Base-by-base conservation (phyloP, 805 yeast genomes). In the Candida parachauliodes region DNA sequence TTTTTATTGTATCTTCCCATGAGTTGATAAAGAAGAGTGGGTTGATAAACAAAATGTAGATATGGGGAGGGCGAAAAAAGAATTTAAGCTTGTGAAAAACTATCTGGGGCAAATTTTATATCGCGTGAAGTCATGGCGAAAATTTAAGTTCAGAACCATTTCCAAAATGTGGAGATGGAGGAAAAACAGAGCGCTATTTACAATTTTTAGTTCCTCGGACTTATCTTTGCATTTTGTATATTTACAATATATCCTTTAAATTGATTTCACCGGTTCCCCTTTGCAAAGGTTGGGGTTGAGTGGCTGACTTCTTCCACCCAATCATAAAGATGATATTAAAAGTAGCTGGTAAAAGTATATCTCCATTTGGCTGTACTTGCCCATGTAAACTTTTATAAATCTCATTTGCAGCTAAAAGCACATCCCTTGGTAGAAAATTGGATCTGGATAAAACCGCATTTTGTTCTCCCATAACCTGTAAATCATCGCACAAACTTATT, bases 381-480 rank as follows among this genome's bases (percentile, higher is more conserved):
- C 88, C 88, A 54, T 87, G 91, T 55, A 87, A 63, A 5, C 76
- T 65, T 45, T 69, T 70, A 56, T 87, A 87, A 24, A 87, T 83
- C 18, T 85, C 82, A 42, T 82, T 82, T 0, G 91, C 81, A 0
- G 93, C 87, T n/a, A 80, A 58, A 16, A 86, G 58, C 12, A 83
- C 69, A 51, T 84, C 93, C 43, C 80, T 68, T 3, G 70, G 69
- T 32, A 68, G 45, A 34, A 49, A 47, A 18, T 52, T 52, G 3
- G 70, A 47, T 34, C 73, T 49, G 5, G 81, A 69, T 22, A 86
- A 53, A 18, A 78, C 75, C 2, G 93, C 80, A 53, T 85, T 87
- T 41, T 80, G 80, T 57, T 87, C 95, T 3, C 95, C 95, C 95
- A 86, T 86, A 16, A 75, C 61, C 52, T 83, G 86, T 28, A 87